A percentile compares a stretch with the other conserved stretches of the same genome.
These are phyloP conservation scores for Kodamaea plutei DNA, from an alignment of 1,139 yeast genomes.

Conservation along the genomic window DNA sequence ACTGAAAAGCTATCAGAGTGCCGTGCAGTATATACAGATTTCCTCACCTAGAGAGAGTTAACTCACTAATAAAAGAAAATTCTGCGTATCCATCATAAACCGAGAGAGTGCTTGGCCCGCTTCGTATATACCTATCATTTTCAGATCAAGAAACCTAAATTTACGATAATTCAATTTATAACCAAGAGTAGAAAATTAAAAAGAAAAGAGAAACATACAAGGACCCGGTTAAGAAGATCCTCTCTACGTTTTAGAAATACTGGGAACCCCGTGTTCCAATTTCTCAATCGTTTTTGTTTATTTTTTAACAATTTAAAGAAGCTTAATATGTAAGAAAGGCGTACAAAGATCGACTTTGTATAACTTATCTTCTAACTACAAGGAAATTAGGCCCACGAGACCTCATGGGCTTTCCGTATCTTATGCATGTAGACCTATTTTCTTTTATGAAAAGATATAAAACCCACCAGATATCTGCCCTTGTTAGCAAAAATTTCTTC, in stretches of 20 bases:
- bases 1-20: too few relatives aligned
- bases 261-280: conserved; percentile 1
- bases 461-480: background rate
- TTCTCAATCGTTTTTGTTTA: background rate
- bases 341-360: background rate
- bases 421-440: too few relatives aligned
- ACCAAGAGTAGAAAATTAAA: too few relatives aligned
- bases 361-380: background rate
- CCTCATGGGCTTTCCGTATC: background rate
- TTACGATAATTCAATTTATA: too few relatives aligned
- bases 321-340: background rate
- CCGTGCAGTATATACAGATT: too few relatives aligned
- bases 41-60: too few relatives aligned
- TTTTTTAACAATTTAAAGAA: background rate
- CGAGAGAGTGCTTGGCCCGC: too few relatives aligned
- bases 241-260: background rate
- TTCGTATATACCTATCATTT: too few relatives aligned
- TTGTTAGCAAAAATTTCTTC: background rate
- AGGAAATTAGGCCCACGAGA: conserved; percentile 1
- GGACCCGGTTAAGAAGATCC: background rate
- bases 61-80: too few relatives aligned
- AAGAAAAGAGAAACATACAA: too few relatives aligned
- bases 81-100: too few relatives aligned
- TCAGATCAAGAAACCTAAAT: too few relatives aligned
- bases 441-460: background rate